phyloP scores from a whole-genome alignment of 179 eudicot genomes.

The Vitellaria paradoxa region DNA sequence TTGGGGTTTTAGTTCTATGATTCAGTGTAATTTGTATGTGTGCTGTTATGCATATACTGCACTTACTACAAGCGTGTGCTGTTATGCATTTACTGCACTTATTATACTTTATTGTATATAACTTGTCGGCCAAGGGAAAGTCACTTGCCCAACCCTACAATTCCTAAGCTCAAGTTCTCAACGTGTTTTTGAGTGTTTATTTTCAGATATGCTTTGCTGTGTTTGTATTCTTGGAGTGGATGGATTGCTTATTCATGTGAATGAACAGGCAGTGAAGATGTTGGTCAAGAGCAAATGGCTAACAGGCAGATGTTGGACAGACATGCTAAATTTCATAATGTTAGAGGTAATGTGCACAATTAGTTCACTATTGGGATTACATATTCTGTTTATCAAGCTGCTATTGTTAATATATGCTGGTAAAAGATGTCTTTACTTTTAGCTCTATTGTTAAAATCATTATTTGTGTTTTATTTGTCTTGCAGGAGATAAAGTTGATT shows the following conservation, averaged over 20 bases:
- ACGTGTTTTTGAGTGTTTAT: not conserved
- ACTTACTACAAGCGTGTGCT: too few species aligned
- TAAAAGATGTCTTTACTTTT: not conserved
- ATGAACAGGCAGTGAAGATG: constrained; percentile 56
- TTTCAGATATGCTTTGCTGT: not conserved
- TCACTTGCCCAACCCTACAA: not conserved
- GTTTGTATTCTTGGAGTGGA: not conserved
- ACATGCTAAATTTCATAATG: constrained; percentile 39
- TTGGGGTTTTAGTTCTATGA: not conserved
- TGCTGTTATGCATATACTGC: too few species aligned
- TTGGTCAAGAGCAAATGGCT: constrained; percentile 38
- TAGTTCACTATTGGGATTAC: not conserved
- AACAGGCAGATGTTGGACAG: constrained; percentile 27
- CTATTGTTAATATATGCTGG: not conserved
- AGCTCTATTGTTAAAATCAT: not conserved
- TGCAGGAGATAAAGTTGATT: constrained; percentile 47
- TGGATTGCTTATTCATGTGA: constrained; percentile 12
- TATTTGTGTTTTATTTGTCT: constrained; percentile 10
- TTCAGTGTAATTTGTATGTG: too few species aligned
- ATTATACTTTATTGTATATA: not conserved
- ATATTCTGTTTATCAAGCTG: not conserved
- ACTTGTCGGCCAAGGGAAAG: not conserved
- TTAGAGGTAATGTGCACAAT: constrained; percentile 23
- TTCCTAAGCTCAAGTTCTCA: not conserved
- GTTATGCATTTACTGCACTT: not conserved